Evolutionary conservation across 2,329 filamentous ascomycete genomes (phyloP), one percentile per base, ranked within the genome.

Genomic region (Passalora sequoiae): DNA sequence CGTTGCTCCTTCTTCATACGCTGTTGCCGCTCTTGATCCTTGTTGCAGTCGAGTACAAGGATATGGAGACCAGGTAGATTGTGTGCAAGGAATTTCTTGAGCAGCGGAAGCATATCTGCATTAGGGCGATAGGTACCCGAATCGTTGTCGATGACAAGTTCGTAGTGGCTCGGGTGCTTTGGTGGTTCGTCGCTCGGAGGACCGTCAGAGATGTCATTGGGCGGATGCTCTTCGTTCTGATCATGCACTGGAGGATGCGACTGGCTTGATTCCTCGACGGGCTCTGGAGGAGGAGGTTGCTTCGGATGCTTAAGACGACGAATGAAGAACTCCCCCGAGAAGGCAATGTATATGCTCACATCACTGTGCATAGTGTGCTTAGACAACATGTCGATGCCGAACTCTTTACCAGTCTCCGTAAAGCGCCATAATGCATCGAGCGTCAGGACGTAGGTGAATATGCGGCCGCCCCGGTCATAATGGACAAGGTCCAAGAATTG

Each of bases 301-400:
- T 66, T 60, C 4, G 64, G 66, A 54, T 78, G 72, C 50, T 72
- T 76, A 19, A 86, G 72, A 2, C 84, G 77, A 10, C 88, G 79
- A 50, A 97, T 76, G 63, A 96, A 92, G 66, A 97, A 97, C 61
- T 97, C 91, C 30, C 91, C 91, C 0, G 86, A 88, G 62, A 83
- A 96, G 16, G 89, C 91, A 51, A 96, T 87, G 63, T 95, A 95
- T 2, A 86, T 84, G 25, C 82, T 85, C 1, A 95, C 89, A 64
- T 96, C 83, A 53, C 86, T 91, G 69, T 97, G 91, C 88, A 97
- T 95, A 29, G 88, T 94, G 66, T 97, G 91, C 64, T 97, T 97
- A 65, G 83, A 89, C 58, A 97, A 69, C 64, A 96, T 73, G 67
- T 96, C 91, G 58, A 97, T 88, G 40, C 89, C 88, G 47, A 96